These are phyloP conservation scores for Teunomyces pallodes DNA, from an alignment of 805 yeast genomes.

Conservation along the genomic window DNA sequence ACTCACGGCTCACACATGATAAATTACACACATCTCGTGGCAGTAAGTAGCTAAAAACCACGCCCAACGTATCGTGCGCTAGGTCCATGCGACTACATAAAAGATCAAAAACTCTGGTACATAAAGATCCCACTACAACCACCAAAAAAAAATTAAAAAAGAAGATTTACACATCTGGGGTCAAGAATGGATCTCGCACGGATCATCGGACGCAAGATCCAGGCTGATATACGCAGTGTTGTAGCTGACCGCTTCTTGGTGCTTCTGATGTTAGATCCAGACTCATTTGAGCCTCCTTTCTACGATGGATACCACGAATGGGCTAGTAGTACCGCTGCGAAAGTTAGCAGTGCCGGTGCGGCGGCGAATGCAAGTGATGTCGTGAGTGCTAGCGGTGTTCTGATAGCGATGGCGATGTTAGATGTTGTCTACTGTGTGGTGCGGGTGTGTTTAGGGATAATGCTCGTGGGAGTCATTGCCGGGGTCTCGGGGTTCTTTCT, in stretches of 20 bases:
- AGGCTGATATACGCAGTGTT: slow-evolving; percentile 3
- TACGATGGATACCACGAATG: slow-evolving; percentile 10
- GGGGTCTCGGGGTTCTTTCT: slow-evolving; percentile 11
- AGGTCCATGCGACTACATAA: not conserved
- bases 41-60: slow-evolving; percentile 5
- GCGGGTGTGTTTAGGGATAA: slow-evolving; percentile 13
- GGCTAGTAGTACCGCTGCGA: not conserved
- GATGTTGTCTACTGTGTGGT: slow-evolving; percentile 18
- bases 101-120: not conserved
- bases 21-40: slow-evolving; percentile 13
- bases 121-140: not conserved
- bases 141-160: not conserved
- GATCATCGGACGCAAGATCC: slow-evolving; percentile 4
- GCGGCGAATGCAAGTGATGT: too few relatives aligned
- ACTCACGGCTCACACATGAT: slow-evolving; percentile 13
- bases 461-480: slow-evolving; percentile 10
- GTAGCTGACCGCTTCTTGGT: not conserved
- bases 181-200: not conserved
- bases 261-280: slow-evolving; percentile 18
- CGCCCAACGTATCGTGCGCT: not conserved
- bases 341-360: not conserved
- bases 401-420: slow-evolving; percentile 10
- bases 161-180: too few relatives aligned
- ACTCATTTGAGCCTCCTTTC: slow-evolving; percentile 27
- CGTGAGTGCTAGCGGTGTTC: not conserved